Evolutionary conservation across 345 rosid species (phyloP).

Genomic region (Melaleuca quinquenervia): DNA sequence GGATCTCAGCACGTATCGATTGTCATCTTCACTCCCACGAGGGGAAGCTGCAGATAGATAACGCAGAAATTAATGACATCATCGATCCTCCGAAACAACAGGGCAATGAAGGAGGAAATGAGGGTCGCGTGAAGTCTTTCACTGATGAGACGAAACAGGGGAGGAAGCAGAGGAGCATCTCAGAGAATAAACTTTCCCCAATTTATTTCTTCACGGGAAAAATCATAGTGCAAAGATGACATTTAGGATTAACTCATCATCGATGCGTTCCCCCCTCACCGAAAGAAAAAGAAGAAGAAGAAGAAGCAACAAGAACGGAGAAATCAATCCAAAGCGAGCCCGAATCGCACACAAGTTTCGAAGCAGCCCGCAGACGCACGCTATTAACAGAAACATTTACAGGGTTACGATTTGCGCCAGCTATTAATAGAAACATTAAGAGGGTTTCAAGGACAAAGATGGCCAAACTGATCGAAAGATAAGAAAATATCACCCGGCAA

Average conservation of each 20-base stretch:
- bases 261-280: background rate
- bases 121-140: background rate
- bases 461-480: background rate
- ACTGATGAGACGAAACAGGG: background rate
- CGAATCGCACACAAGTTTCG: background rate
- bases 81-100: background rate
- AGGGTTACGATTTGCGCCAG: too few relatives aligned
- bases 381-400: background rate
- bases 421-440: too few relatives aligned
- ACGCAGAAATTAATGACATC: background rate
- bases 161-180: background rate
- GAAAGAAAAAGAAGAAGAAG: too few relatives aligned
- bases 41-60: conserved; percentile 4
- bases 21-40: background rate
- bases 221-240: background rate
- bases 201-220: background rate
- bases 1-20: background rate
- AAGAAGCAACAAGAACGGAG: background rate
- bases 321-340: background rate
- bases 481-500: background rate
- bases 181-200: background rate
- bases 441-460: too few relatives aligned
- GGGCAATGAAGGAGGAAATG: background rate
- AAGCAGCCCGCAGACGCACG: background rate
- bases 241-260: background rate